phyloP scores from a whole-genome alignment of 129 eudicot species.

The Flaveria sonorensis region DNA sequence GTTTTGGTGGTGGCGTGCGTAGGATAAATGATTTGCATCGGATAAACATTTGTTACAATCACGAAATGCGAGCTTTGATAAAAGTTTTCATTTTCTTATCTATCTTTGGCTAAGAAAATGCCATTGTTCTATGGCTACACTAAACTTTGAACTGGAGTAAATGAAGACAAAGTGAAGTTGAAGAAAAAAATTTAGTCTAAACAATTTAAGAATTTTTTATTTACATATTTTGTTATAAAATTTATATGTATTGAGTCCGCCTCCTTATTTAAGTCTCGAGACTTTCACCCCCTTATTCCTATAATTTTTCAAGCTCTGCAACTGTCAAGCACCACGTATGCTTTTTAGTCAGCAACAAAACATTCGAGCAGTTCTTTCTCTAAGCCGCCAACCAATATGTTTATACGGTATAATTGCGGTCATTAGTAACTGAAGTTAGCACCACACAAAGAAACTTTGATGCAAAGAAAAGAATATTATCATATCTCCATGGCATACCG shows the following conservation, averaged over 20 bases:
- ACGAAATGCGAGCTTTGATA: neutral
- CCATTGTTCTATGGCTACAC: neutral
- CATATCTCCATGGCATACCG: conserved; percentile 15
- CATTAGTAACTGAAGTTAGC: neutral
- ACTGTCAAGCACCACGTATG: no score
- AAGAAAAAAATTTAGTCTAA: neutral
- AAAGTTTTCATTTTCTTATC: neutral
- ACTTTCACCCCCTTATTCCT: no score
- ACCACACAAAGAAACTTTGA: conserved; percentile 21
- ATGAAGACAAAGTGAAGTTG: neutral
- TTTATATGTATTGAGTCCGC: no score
- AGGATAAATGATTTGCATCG: neutral
- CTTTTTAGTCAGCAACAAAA: no score
- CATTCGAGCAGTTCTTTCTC: neutral
- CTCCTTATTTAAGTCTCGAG: no score
- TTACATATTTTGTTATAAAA: no score
- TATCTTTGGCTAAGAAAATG: conserved; percentile 8
- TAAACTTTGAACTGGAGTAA: neutral
- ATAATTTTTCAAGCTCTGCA: no score
- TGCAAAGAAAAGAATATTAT: conserved; percentile 38
- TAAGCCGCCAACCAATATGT: neutral
- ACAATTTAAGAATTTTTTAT: no score
- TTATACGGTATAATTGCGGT: conserved; percentile 12
- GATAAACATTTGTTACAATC: neutral
- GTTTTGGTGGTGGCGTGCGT: no score